phyloP scores from a whole-genome alignment of 2,329 filamentous ascomycete genomes.

The Monosporascus ibericus region DNA sequence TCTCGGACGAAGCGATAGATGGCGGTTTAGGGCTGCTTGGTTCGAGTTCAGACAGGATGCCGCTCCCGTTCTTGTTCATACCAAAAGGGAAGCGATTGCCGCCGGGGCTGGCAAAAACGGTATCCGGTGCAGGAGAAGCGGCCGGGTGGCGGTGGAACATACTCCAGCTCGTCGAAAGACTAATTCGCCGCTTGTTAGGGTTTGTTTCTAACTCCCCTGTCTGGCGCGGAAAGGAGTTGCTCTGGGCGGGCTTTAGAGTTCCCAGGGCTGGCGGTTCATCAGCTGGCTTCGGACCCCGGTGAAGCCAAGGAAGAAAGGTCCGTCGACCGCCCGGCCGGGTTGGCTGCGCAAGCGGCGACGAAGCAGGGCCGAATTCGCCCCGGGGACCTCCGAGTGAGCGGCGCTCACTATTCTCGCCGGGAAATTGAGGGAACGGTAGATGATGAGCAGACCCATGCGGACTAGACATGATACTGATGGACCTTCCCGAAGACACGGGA shows the following conservation, averaged over 20 bases:
- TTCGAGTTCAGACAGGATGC: conserved; percentile 47
- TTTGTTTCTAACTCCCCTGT: conserved; percentile 49
- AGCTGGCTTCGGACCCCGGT: conserved; percentile 55
- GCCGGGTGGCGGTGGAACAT: conserved; percentile 50
- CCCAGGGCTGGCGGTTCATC: conserved; percentile 60
- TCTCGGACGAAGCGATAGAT: conserved; percentile 62
- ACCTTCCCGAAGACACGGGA: conserved; percentile 52
- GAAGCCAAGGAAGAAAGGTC: conserved; percentile 52
- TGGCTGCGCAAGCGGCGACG: conserved; percentile 33
- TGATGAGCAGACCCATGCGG: conserved; percentile 56
- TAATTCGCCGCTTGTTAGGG: conserved; percentile 50
- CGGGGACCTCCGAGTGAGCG: conserved; percentile 30
- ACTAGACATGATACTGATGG: conserved; percentile 53
- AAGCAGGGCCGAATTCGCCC: conserved; percentile 27
- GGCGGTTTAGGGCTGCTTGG: conserved; percentile 58
- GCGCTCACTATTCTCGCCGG: conserved; percentile 38
- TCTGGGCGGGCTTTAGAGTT: conserved; percentile 64
- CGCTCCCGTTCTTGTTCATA: conserved; percentile 41
- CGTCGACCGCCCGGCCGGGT: conserved; percentile 37
- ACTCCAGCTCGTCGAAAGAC: conserved; percentile 50
- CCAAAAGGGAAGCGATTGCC: background rate
- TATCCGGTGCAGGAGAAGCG: conserved; percentile 37
- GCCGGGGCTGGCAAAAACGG: conserved; percentile 16
- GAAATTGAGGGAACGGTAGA: conserved; percentile 46
- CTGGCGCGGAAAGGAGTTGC: conserved; percentile 67